Evolutionary conservation across 2,329 filamentous ascomycete genomes (phyloP).

Genomic region (Fusarium avenaceum): DNA sequence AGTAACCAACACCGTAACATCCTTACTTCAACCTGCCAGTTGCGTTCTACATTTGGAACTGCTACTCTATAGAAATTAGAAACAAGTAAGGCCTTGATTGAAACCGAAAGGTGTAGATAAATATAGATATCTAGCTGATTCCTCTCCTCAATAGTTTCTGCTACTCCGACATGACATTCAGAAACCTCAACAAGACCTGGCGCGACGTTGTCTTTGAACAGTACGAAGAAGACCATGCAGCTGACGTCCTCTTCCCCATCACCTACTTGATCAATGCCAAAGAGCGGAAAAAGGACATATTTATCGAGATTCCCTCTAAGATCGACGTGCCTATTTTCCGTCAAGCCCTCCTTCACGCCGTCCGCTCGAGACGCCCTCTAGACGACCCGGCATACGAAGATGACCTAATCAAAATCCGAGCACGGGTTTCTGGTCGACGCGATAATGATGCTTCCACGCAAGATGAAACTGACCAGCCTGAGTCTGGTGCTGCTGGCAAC

Average conservation of each 20-base stretch:
- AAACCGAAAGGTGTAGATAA: background rate
- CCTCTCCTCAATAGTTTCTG: background rate
- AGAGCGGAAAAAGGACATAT: constrained; percentile 15
- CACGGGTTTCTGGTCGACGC: background rate
- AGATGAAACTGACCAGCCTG: background rate
- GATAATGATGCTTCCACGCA: background rate
- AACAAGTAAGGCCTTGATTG: fast-evolving
- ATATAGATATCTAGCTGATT: background rate
- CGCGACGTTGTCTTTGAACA: constrained; percentile 28
- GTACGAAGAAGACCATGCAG: constrained; percentile 36
- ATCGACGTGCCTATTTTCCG: background rate
- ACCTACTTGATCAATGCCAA: constrained; percentile 42
- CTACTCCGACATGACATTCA: constrained; percentile 24
- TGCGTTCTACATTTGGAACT: background rate
- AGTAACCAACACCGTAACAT: too few relatives aligned
- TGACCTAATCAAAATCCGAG: background rate
- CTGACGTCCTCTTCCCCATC: constrained; percentile 41
- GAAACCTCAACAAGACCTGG: constrained; percentile 39
- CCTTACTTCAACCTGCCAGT: background rate
- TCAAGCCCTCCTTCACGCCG: constrained; percentile 3
- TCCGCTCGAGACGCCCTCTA: background rate
- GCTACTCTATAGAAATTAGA: background rate
- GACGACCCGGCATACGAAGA: constrained; percentile 1
- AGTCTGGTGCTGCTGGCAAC: background rate
- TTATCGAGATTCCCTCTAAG: constrained; percentile 8